These are phyloP conservation scores for Ogataea naganishii DNA, from an alignment of 805 yeast genomes.

Conservation along the genomic window DNA sequence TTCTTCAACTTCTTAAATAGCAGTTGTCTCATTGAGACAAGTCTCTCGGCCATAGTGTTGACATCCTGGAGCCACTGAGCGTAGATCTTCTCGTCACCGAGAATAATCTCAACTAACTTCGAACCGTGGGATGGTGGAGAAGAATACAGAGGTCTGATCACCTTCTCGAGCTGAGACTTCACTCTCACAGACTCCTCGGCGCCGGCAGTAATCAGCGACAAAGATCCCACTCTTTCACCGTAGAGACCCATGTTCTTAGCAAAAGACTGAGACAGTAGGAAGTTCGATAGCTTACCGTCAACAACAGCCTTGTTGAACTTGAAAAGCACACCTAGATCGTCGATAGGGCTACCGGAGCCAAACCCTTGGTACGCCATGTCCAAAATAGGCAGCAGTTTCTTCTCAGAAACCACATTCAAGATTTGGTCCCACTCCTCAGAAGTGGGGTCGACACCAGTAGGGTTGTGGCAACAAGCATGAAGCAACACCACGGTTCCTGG, in stretches of 20 bases:
- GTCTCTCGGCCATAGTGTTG: conserved; percentile 67
- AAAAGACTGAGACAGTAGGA: conserved; percentile 77
- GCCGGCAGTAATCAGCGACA: conserved; percentile 53
- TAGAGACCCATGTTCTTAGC: conserved; percentile 94
- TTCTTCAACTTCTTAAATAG: conserved; percentile 50
- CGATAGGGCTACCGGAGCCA: conserved; percentile 72
- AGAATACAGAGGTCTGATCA: conserved; percentile 81
- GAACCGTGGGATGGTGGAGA: conserved; percentile 96
- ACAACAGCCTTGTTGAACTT: conserved; percentile 34
- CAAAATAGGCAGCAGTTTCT: conserved; percentile 66
- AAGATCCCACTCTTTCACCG: conserved; percentile 90
- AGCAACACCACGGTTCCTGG: conserved; percentile 61
- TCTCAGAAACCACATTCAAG: conserved; percentile 48
- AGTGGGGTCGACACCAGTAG: conserved; percentile 91
- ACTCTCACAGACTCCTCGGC: conserved; percentile 40
- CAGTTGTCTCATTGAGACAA: conserved; percentile 59
- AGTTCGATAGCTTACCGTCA: conserved; percentile 38
- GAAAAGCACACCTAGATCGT: conserved; percentile 49
- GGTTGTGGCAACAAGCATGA: conserved; percentile 96
- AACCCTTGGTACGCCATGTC: conserved; percentile 97
- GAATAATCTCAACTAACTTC: conserved; percentile 72
- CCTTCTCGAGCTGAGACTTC: conserved; percentile 64
- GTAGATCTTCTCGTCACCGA: conserved; percentile 51
- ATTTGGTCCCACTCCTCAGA: conserved; percentile 74
- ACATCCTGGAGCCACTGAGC: conserved; percentile 79